Percentiles rank a stretch among this genome's conserved stretches.
These are phyloP conservation scores for Camellia sinensis DNA, from an alignment of 148 eudicot species.

Conservation along the genomic window DNA sequence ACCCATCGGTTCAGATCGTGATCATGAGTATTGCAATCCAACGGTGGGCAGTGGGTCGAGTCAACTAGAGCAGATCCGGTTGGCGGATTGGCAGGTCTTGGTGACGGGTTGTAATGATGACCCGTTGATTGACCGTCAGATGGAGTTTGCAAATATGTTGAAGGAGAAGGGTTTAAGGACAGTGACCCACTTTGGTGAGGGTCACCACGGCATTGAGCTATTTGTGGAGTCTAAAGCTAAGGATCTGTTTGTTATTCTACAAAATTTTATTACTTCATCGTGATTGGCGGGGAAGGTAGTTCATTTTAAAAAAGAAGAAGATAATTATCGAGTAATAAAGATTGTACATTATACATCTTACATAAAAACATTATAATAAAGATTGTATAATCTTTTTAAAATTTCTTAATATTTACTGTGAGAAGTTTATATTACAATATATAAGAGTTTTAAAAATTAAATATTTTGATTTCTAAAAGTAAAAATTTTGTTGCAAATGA, in stretches of 20 bases:
- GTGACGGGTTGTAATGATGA: slow-evolving; percentile 34
- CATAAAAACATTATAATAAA: no score
- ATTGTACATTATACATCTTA: no score
- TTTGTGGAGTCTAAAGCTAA: background rate
- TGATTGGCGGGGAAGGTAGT: no score
- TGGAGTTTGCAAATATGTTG: slow-evolving; percentile 21
- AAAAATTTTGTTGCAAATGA: no score
- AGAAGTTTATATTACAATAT: no score
- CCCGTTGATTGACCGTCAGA: slow-evolving; percentile 30
- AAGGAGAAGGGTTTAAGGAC: slow-evolving; percentile 14
- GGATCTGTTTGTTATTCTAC: background rate
- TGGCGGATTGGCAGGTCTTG: slow-evolving; percentile 34
- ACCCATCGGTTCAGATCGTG: slow-evolving; percentile 39
- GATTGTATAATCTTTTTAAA: no score
- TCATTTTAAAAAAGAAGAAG: no score
- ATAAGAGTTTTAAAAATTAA: no score
- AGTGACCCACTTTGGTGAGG: background rate
- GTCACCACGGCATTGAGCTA: slow-evolving; percentile 2
- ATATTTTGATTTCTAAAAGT: no score
- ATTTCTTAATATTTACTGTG: no score
- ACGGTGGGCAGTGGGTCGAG: slow-evolving; percentile 5
- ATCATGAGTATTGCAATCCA: slow-evolving; percentile 37
- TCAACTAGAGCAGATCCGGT: slow-evolving; percentile 4
- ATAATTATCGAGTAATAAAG: no score
- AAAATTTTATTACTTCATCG: background rate